These are phyloP conservation scores for Lodderomyces metapsilosis DNA, from an alignment of 1,139 yeast genomes.

Conservation along the genomic window DNA sequence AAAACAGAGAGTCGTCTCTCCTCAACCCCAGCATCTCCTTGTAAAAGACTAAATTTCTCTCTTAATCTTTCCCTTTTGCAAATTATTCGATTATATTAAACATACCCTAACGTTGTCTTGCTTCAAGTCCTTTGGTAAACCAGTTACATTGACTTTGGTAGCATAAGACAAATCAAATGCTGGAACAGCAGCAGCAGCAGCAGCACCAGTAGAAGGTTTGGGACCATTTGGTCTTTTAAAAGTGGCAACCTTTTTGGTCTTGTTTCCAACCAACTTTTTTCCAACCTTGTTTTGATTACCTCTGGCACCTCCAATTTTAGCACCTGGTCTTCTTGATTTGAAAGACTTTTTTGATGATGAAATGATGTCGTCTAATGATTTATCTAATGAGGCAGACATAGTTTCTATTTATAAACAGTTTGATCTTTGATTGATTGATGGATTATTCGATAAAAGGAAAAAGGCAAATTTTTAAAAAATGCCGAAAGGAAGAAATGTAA, in stretches of 20 bases:
- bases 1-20: too few species aligned
- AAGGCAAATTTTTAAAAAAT: too few species aligned
- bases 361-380: slow-evolving; percentile 94
- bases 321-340: slow-evolving; percentile 28
- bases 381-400: slow-evolving; percentile 66
- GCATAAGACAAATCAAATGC: slow-evolving; percentile 58
- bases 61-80: neutral
- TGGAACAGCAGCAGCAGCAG: slow-evolving; percentile 19
- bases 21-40: neutral
- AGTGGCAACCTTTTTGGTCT: slow-evolving; percentile 29
- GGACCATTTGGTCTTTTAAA: slow-evolving; percentile 40
- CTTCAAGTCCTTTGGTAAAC: slow-evolving; percentile 77
- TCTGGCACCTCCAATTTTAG: slow-evolving; percentile 23
- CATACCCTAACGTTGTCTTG: slow-evolving; percentile 82
- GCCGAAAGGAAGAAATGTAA: too few species aligned
- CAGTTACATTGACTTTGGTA: slow-evolving; percentile 72
- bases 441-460: too few species aligned
- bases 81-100: slow-evolving; percentile 17
- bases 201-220: slow-evolving; percentile 2
- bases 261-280: slow-evolving; percentile 27
- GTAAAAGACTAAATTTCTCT: neutral
- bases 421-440: slow-evolving; percentile 3
- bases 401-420: neutral
- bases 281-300: slow-evolving; percentile 30
- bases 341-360: slow-evolving; percentile 48